Evolutionary conservation across 106 monocot genomes (phyloP).

Genomic region (Agapanthus africanus): DNA sequence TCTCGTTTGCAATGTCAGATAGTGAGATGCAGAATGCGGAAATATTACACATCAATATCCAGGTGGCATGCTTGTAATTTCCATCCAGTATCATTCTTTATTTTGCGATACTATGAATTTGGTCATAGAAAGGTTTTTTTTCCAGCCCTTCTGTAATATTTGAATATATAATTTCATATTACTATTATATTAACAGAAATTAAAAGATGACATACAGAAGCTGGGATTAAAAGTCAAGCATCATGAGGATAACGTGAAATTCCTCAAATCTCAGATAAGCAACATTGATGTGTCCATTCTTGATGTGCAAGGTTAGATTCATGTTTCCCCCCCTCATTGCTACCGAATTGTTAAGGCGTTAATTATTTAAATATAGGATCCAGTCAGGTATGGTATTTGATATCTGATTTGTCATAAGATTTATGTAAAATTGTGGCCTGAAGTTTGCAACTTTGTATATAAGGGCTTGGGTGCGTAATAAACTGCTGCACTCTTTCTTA

Average conservation of each 20-base stretch:
- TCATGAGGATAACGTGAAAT: slow-evolving; percentile 61
- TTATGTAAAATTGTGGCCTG: background rate
- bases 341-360: background rate
- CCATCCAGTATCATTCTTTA: background rate
- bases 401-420: background rate
- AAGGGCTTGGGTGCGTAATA: background rate
- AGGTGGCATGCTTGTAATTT: background rate
- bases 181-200: slow-evolving; percentile 33
- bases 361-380: background rate
- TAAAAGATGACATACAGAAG: slow-evolving; percentile 55
- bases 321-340: background rate
- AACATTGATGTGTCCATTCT: slow-evolving; percentile 35
- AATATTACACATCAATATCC: background rate
- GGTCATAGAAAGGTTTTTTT: background rate
- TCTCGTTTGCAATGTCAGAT: background rate
- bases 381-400: background rate
- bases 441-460: background rate
- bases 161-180: background rate
- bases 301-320: slow-evolving; percentile 38
- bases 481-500: too few species aligned
- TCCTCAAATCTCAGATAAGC: slow-evolving; percentile 44
- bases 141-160: background rate
- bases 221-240: slow-evolving; percentile 62
- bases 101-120: background rate
- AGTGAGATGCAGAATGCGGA: slow-evolving; percentile 4